These are phyloP conservation scores for Orobanche coerulescens DNA, from an alignment of 257 asterid genomes.

Conservation along the genomic window DNA sequence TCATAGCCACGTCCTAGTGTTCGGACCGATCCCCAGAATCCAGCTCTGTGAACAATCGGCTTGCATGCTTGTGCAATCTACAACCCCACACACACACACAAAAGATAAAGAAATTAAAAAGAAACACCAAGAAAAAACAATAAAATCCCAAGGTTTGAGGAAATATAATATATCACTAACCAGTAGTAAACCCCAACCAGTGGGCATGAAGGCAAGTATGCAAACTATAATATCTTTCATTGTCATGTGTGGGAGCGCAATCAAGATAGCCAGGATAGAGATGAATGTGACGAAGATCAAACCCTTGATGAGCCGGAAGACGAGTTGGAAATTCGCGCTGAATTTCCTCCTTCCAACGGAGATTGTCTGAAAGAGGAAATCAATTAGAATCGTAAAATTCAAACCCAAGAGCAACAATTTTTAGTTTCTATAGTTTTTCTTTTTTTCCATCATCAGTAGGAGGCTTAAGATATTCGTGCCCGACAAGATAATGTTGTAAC, in stretches of 20 bases:
- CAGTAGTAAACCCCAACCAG: conserved; percentile 97
- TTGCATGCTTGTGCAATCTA: conserved; percentile 98
- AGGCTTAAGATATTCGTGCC: neutral
- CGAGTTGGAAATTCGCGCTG: conserved; percentile 85
- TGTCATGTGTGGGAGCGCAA: conserved; percentile 73
- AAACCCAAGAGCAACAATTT: neutral
- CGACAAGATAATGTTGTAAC: neutral
- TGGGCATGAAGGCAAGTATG: conserved; percentile 91
- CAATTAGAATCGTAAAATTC: conserved; percentile 9
- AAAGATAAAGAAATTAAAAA: conserved; percentile 3
- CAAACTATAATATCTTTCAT: conserved; percentile 71
- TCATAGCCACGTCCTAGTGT: conserved; percentile 90
- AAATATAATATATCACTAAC: conserved; percentile 32
- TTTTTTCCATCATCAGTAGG: neutral
- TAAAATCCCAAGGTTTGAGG: neutral
- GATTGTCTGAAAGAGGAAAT: conserved; percentile 49
- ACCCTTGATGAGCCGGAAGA: conserved; percentile 92
- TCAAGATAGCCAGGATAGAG: conserved; percentile 61
- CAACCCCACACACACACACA: no score
- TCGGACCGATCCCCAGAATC: conserved; percentile 89
- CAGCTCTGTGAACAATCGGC: conserved; percentile 55
- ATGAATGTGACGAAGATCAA: conserved; percentile 79
- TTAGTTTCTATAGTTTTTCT: neutral
- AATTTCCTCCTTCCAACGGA: conserved; percentile 89
- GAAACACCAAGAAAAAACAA: no score